Percentiles rank a stretch among this genome's conserved stretches.
These are phyloP conservation scores for Corchorus olitorius DNA, from an alignment of 345 rosid species.

Conservation along the genomic window DNA sequence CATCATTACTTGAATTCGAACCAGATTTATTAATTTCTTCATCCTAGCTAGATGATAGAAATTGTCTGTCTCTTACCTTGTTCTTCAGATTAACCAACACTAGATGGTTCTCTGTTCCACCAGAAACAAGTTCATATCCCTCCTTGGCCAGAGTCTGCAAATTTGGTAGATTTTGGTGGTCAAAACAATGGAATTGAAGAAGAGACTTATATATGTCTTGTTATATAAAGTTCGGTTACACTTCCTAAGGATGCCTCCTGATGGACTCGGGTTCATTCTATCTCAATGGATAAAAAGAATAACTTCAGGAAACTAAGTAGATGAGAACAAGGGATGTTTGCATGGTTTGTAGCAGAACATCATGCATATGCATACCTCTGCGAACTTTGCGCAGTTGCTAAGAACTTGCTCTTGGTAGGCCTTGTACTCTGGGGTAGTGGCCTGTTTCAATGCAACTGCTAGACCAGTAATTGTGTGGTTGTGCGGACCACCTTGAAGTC, in stretches of 20 bases:
- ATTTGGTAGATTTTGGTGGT: slow-evolving; percentile 15
- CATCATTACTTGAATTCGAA: background rate
- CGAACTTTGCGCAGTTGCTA: slow-evolving; percentile 81
- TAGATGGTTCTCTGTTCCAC: slow-evolving; percentile 97
- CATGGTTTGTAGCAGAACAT: slow-evolving; percentile 5
- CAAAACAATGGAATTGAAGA: slow-evolving; percentile 11
- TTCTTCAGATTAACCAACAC: slow-evolving; percentile 93
- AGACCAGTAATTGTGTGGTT: slow-evolving; percentile 97
- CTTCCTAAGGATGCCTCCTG: background rate
- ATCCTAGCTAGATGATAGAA: slow-evolving; percentile 12
- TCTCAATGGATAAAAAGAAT: background rate
- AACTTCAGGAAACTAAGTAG: background rate
- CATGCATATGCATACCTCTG: slow-evolving; percentile 54
- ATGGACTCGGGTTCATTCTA: background rate
- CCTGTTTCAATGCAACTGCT: slow-evolving; percentile 97
- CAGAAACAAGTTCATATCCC: slow-evolving; percentile 95
- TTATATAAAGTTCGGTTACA: background rate
- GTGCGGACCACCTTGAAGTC: slow-evolving; percentile 99
- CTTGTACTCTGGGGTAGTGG: slow-evolving; percentile 89
- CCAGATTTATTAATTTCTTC: slow-evolving; percentile 4
- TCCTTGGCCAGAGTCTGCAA: slow-evolving; percentile 59
- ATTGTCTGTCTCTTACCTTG: slow-evolving; percentile 55
- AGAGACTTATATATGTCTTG: background rate
- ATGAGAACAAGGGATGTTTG: slow-evolving; percentile 3
- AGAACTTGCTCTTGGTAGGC: slow-evolving; percentile 99